Percentiles rank a stretch among this genome's conserved stretches.
Evolutionary conservation across 768 basidiomycete species (phyloP).

Genomic region (Psilocybe sp.): DNA sequence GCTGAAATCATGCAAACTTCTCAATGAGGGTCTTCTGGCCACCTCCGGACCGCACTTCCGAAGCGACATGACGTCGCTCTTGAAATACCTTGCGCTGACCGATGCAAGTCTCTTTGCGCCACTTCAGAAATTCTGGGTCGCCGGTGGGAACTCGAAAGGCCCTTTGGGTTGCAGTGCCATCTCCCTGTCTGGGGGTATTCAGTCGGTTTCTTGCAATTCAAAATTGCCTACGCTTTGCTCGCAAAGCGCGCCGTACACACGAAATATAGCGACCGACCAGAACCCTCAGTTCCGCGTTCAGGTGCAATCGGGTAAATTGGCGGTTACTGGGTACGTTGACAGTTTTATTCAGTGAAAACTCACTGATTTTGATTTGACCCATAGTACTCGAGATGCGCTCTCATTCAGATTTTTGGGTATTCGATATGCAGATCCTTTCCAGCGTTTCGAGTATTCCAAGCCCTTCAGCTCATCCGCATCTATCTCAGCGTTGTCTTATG

Average conservation of each 20-base stretch:
- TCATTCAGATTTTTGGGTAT: conserved; percentile 54
- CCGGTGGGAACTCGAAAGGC: conserved; percentile 3
- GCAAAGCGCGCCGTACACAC: conserved; percentile 26
- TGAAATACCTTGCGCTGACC: conserved; percentile 13
- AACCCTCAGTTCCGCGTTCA: conserved; percentile 21
- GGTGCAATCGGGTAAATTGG: conserved; percentile 21
- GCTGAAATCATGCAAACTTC: conserved; percentile 11
- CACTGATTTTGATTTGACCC: neutral
- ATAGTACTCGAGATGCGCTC: conserved; percentile 43
- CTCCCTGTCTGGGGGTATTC: conserved; percentile 11
- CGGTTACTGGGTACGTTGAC: conserved; percentile 18
- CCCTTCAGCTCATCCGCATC: conserved; percentile 23
- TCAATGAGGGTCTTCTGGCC: conserved; percentile 20
- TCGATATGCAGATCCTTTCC: conserved; percentile 42
- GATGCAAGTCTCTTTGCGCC: neutral
- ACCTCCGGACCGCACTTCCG: conserved; percentile 17
- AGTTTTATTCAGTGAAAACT: neutral
- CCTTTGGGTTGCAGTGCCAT: conserved; percentile 15
- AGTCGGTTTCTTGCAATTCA: conserved; percentile 14
- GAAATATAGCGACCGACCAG: conserved; percentile 19
- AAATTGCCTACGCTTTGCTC: conserved; percentile 24
- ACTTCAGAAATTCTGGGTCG: conserved; percentile 16
- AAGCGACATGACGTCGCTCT: conserved; percentile 13
- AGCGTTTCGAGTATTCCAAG: conserved; percentile 42
- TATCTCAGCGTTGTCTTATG: conserved; percentile 29